Percentiles rank a stretch among this genome's conserved stretches.
These are phyloP conservation scores for Blakeslea trispora DNA, from an alignment of 371 early-diverging fungal species.

Conservation along the genomic window DNA sequence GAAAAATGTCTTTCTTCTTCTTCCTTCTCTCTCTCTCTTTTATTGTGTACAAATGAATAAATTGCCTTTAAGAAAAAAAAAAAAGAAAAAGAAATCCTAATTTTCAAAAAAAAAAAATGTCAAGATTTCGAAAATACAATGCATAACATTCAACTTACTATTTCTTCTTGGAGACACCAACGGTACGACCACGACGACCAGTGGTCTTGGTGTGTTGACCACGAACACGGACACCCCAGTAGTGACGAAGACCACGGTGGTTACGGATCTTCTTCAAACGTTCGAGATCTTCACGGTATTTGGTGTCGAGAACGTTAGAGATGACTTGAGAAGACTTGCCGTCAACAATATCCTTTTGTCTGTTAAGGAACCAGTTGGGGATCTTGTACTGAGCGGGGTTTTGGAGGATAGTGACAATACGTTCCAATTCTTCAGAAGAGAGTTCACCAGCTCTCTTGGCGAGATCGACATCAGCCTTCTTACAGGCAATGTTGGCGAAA, in stretches of 20 bases:
- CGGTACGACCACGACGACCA: slow-evolving; percentile 96
- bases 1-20: too few species aligned
- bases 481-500: slow-evolving; percentile 97
- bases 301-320: slow-evolving; percentile 94
- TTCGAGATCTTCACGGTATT: slow-evolving; percentile 96
- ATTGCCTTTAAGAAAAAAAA: not conserved
- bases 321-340: slow-evolving; percentile 95
- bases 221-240: slow-evolving; percentile 94
- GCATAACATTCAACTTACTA: slow-evolving; percentile 36
- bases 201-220: slow-evolving; percentile 99
- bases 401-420: slow-evolving; percentile 88
- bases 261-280: slow-evolving; percentile 97
- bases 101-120: too few species aligned
- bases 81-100: too few species aligned
- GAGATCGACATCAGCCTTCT: slow-evolving; percentile 97
- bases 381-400: slow-evolving; percentile 97
- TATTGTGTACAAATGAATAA: too few species aligned
- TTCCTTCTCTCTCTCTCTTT: too few species aligned
- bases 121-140: too few species aligned
- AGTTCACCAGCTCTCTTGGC: slow-evolving; percentile 99
- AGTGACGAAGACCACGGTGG: slow-evolving; percentile 96
- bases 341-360: slow-evolving; percentile 96
- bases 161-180: slow-evolving; percentile 99
- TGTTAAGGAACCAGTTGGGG: slow-evolving; percentile 98
- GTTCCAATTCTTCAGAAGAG: slow-evolving; percentile 90